Percentiles rank a stretch among this genome's conserved stretches.
phyloP scores from a whole-genome alignment of 371 early-diverging fungal genomes.

The Rhizopus arrhizus region DNA sequence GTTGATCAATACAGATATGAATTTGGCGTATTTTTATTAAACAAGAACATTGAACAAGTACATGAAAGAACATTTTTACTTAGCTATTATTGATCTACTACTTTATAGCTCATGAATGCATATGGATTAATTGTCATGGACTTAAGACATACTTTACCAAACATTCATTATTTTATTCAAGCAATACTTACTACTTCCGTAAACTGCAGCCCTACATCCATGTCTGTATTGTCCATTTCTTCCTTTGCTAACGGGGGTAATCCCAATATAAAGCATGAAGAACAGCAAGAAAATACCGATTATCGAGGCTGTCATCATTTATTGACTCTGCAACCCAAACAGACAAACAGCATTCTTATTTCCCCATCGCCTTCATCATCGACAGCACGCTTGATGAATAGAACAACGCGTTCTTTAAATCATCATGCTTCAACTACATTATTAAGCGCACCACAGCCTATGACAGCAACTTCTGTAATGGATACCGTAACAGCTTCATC shows the following conservation, averaged over 20 bases:
- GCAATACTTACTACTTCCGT: slow-evolving; percentile 59
- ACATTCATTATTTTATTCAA: slow-evolving; percentile 70
- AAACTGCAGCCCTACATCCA: slow-evolving; percentile 43
- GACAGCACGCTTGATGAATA: slow-evolving; percentile 19
- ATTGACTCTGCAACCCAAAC: slow-evolving; percentile 25
- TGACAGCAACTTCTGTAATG: slow-evolving; percentile 40
- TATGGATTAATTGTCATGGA: slow-evolving; percentile 74
- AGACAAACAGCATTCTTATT: neutral
- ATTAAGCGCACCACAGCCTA: slow-evolving; percentile 35
- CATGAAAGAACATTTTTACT: neutral
- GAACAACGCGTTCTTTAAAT: slow-evolving; percentile 23
- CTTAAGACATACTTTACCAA: slow-evolving; percentile 78
- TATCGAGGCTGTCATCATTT: slow-evolving; percentile 20
- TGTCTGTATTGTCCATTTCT: slow-evolving; percentile 54
- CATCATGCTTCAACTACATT: slow-evolving; percentile 31
- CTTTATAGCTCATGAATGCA: slow-evolving; percentile 68
- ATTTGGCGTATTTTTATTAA: slow-evolving; percentile 83
- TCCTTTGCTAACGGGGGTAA: slow-evolving; percentile 38
- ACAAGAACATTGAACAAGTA: slow-evolving; percentile 87
- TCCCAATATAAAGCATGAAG: neutral
- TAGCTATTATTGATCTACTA: neutral
- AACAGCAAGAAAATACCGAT: slow-evolving; percentile 8
- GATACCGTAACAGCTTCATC: slow-evolving; percentile 46
- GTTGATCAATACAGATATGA: slow-evolving; percentile 75
- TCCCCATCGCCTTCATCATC: slow-evolving; percentile 26